Conservation (phyloP, 257 asterid species). For the Verbascum thapsus region DNA sequence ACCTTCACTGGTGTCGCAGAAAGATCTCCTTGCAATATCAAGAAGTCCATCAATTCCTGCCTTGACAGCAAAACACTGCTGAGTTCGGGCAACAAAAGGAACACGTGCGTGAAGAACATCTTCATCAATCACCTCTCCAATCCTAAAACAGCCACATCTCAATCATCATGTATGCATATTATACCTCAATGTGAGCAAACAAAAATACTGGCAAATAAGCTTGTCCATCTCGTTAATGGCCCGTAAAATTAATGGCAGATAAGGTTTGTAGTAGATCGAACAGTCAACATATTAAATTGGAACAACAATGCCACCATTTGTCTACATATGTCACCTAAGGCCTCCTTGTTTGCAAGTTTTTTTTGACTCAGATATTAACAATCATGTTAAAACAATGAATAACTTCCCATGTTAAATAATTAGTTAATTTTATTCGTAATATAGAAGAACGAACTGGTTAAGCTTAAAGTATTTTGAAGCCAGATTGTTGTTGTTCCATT, state of each 20-base stretch:
- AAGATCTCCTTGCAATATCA: slow-evolving; percentile 92
- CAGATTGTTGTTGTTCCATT: background rate
- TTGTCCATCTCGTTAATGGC: slow-evolving; percentile 24
- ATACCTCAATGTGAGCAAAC: slow-evolving; percentile 17
- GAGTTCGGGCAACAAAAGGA: slow-evolving; percentile 95
- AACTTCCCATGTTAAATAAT: background rate
- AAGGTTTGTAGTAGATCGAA: slow-evolving; percentile 23
- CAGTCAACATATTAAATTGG: slow-evolving; percentile 17
- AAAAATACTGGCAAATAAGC: slow-evolving; percentile 19
- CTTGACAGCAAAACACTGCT: slow-evolving; percentile 98
- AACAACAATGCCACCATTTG: slow-evolving; percentile 1
- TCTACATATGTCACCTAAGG: slow-evolving; percentile 23
- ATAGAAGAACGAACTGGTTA: slow-evolving; percentile 15
- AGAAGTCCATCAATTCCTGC: slow-evolving; percentile 93
- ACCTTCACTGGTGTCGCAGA: slow-evolving; percentile 99
- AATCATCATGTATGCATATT: slow-evolving; percentile 15
- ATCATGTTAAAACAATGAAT: slow-evolving; percentile 21
- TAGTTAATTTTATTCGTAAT: background rate
- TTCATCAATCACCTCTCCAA: slow-evolving; percentile 91
- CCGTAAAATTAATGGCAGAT: slow-evolving; percentile 1
- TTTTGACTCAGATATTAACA: background rate
- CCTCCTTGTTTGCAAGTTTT: background rate
- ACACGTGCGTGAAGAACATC: slow-evolving; percentile 93
- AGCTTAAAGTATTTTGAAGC: background rate
- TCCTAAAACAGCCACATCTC: slow-evolving; percentile 45